Evolutionary conservation across 2,329 filamentous ascomycete genomes (phyloP), one percentile per base, ranked within the genome.

Genomic region (Scedosporium dehoogii): DNA sequence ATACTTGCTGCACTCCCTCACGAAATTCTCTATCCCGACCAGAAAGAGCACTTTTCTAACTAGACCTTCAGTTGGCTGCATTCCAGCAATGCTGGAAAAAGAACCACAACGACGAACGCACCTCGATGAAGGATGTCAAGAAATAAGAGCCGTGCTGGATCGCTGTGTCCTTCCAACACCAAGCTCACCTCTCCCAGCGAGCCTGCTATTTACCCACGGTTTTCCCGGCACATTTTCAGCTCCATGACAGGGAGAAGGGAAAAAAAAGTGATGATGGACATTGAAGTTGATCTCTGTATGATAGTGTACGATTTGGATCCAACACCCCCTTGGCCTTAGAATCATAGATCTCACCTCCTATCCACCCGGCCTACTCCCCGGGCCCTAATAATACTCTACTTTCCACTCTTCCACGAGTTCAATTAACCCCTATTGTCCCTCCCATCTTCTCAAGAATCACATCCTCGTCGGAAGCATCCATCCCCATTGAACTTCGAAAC

Each of bases 11-110:
- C 44, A 48, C 27, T 53, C 48, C 21, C 18, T 25, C 21, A 18
- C 16, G 48, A 53, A 21, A 53, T 53, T 10, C n/a, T n/a, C n/a
- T n/a, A n/a, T n/a, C n/a, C n/a, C n/a, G n/a, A n/a, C n/a, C n/a
- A n/a, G n/a, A n/a, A n/a, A n/a, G n/a, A n/a, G n/a, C n/a, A 53
- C 16, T 53, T 53, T 21, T n/a, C 23, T 56, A 16, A 64, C 41
- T 46, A 42, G 33, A 18, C 9, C 53, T 59, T 48, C 60, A 59
- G 58, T 59, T 63, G 61, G 23, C 42, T 21, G 61, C 57, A 6
- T 63, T 63, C 58, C 61, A 46, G n/a, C n/a, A 59, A 16, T 63
- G 61, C 29, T 63, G 61, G 61, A 59, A 58, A 21, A 33, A 60
- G 42, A 55, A 63, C 57, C n/a, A 56, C 61, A 63, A 63, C 48